Evolutionary conservation across 345 rosid species (phyloP).

Genomic region (Dipteronia sinensis): DNA sequence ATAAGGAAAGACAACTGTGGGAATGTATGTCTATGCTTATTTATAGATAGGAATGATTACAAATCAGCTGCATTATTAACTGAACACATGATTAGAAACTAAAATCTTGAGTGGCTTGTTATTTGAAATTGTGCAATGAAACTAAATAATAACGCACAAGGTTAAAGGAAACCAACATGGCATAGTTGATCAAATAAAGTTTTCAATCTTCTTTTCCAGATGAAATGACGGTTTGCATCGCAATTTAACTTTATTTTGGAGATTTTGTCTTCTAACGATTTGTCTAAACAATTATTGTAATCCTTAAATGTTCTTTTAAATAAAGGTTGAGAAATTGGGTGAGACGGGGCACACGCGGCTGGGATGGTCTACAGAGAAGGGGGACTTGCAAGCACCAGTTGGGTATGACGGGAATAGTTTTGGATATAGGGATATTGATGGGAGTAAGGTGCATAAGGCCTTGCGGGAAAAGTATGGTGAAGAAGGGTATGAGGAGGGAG

Average conservation of each 20-base stretch:
- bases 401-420: slow-evolving; percentile 92
- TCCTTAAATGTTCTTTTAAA: slow-evolving; percentile 27
- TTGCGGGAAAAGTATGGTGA: slow-evolving; percentile 83
- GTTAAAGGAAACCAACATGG: background rate
- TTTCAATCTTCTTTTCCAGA: background rate
- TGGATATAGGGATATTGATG: slow-evolving; percentile 94
- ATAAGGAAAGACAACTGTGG: background rate
- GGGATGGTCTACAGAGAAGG: slow-evolving; percentile 96
- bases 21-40: background rate
- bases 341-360: slow-evolving; percentile 93
- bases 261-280: background rate
- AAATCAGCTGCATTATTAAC: background rate
- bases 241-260: background rate
- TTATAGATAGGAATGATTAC: background rate
- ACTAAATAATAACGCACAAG: background rate
- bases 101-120: background rate
- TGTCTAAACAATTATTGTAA: background rate
- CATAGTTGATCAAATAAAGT: background rate
- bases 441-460: slow-evolving; percentile 96
- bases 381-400: slow-evolving; percentile 96
- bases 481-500: slow-evolving; percentile 90
- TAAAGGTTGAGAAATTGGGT: slow-evolving; percentile 71
- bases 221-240: background rate
- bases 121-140: background rate
- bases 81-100: background rate